These are phyloP conservation scores for Histomonas meleagridis DNA, from an alignment of 208 protist genomes.

Conservation along the genomic window DNA sequence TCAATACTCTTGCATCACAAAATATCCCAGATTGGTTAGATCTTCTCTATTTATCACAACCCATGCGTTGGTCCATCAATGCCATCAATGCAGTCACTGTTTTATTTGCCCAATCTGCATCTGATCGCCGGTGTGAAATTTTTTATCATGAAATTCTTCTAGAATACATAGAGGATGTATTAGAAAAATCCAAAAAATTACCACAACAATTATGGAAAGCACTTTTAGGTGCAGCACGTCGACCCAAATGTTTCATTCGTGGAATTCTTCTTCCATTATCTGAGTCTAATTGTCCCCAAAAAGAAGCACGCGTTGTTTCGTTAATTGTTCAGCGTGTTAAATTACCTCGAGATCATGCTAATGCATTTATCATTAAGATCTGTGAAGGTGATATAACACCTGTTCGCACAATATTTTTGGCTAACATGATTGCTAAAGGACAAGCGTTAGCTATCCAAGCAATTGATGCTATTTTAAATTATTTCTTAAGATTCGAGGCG, in stretches of 20 bases:
- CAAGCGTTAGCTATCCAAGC: neutral
- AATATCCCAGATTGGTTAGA: constrained; percentile 33
- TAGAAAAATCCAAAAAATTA: neutral
- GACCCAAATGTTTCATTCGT: neutral
- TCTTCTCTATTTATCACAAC: neutral
- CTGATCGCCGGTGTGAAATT: neutral
- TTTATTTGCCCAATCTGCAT: neutral
- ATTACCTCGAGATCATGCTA: neutral
- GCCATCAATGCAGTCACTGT: neutral
- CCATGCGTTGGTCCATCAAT: neutral
- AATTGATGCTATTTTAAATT: neutral
- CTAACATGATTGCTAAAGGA: neutral
- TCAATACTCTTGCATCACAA: neutral
- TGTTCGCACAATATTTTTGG: neutral
- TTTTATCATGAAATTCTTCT: neutral
- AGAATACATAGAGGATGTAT: neutral
- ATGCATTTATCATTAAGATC: neutral
- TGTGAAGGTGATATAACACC: neutral
- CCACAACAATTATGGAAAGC: neutral
- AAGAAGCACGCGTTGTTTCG: constrained; percentile 22
- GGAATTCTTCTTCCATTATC: neutral
- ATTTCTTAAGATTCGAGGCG: neutral
- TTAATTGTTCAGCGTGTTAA: neutral
- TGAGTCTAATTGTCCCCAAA: neutral
- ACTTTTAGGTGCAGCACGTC: neutral